These are phyloP conservation scores for Zygoascus bituminiphila DNA, from an alignment of 805 yeast species.

Conservation along the genomic window DNA sequence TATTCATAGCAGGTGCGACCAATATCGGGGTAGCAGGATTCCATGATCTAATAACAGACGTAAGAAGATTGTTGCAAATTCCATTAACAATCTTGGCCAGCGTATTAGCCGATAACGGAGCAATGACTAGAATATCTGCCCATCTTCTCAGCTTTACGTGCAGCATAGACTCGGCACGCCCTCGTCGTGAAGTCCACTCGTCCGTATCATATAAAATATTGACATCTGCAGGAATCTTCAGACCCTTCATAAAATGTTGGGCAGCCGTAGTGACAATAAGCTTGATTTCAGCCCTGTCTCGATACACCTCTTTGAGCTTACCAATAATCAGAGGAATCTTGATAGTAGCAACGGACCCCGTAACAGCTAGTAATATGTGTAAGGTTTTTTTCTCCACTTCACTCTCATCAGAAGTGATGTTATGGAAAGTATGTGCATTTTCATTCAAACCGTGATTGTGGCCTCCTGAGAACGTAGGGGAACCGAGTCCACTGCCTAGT, in stretches of 20 bases:
- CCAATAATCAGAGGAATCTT: slow-evolving; percentile 86
- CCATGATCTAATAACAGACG: slow-evolving; percentile 91
- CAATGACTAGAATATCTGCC: slow-evolving; percentile 90
- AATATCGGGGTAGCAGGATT: slow-evolving; percentile 85
- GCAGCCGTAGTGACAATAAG: slow-evolving; percentile 57
- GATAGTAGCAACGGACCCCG: slow-evolving; percentile 95
- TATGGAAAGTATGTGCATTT: background rate
- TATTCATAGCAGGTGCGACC: slow-evolving; percentile 94
- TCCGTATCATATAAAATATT: slow-evolving; percentile 89
- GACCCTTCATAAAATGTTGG: slow-evolving; percentile 27
- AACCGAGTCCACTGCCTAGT: background rate
- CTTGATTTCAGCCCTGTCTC: slow-evolving; percentile 68
- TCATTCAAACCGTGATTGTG: slow-evolving; percentile 1
- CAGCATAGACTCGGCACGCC: slow-evolving; percentile 70
- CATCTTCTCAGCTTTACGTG: slow-evolving; percentile 90
- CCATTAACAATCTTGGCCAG: slow-evolving; percentile 84
- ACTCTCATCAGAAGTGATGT: background rate
- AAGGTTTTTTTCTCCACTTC: slow-evolving; percentile 25
- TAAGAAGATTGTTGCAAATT: slow-evolving; percentile 81
- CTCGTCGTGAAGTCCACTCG: slow-evolving; percentile 82
- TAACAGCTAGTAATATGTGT: slow-evolving; percentile 84
- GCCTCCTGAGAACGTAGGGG: background rate
- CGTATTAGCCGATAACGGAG: slow-evolving; percentile 92
- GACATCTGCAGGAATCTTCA: slow-evolving; percentile 43
- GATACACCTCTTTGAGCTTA: slow-evolving; percentile 71